Base-by-base conservation (phyloP, 129 eudicot species). In the Lactuca sativa region DNA sequence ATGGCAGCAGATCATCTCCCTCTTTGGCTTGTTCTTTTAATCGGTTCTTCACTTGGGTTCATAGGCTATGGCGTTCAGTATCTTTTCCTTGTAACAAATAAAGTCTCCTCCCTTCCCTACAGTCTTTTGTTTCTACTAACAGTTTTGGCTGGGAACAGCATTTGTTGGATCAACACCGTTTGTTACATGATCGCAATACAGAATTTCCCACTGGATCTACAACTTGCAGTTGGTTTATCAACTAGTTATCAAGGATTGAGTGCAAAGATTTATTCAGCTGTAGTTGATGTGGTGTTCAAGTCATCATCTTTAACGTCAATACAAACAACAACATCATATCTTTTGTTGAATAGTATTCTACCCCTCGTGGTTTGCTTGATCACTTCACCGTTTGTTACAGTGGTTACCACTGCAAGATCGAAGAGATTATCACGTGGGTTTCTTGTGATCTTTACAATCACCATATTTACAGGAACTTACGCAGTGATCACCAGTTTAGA, bases 161-260 rank as follows among this genome's bases (percentile, higher is more conserved):
- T 89, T 6, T 93, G 92, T 60, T 93, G 98, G 98, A 86, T 93
- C 58, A 93, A 93, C 58, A 93, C 95, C 0, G 96, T 93, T 38
- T 82, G 90, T 68, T 93, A 93, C 31, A 72, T 89, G 54, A 72
- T 89, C 56, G 76, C 84, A 15, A 87, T 93, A 4, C 67, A 79
- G 16, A 93, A 93, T 30, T 93, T 93, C 73, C 95, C 98, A 1
- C 53, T 82, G 1, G 96, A 86, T 61, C 79, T 86, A 4, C 90
- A 83, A 56, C 64, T 85, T 11, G 90, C 98, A 1, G 80, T 89
- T 4, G 98, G 96, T 0, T 52, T 93, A 16, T 79, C 98, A 0
- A 89, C 98, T 15, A 86, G 95, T 16, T 89, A 89, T 61, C 77
- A 82, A 64, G 96, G 98, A 0, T 74, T 93, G 55, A 93, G 90